Evolutionary conservation across 2,329 filamentous ascomycete genomes (phyloP).

Genomic region (Aurifilum marmelostoma): DNA sequence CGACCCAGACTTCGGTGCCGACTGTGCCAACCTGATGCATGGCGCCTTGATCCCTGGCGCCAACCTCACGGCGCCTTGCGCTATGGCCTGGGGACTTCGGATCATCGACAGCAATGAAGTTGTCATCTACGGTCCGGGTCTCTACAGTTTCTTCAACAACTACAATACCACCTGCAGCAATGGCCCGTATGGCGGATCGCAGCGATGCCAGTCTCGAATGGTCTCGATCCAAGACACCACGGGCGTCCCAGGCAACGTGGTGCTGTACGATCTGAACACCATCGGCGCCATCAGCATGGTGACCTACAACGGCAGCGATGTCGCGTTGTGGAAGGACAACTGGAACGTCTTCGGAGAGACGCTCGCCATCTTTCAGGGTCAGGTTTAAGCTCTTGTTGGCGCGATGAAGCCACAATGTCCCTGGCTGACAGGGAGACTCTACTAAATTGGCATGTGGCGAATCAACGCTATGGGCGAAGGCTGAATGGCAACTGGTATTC

Average conservation of each 20-base stretch:
- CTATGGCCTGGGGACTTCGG: conserved; percentile 67
- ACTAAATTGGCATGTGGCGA: neutral
- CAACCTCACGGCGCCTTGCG: conserved; percentile 45
- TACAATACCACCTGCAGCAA: conserved; percentile 55
- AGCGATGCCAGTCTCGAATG: conserved; percentile 51
- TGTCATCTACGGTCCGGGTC: conserved; percentile 62
- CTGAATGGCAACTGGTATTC: neutral
- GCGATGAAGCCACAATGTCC: neutral
- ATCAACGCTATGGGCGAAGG: neutral
- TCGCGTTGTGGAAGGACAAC: conserved; percentile 42
- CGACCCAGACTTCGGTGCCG: conserved; percentile 55
- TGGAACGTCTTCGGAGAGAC: conserved; percentile 40
- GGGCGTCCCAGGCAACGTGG: conserved; percentile 32
- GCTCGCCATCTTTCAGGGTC: conserved; percentile 32
- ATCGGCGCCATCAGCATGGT: conserved; percentile 45
- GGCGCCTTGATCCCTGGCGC: conserved; percentile 14
- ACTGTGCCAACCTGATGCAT: conserved; percentile 39
- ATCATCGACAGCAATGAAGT: conserved; percentile 59
- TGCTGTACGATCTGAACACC: conserved; percentile 47
- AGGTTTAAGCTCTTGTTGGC: conserved; percentile 6
- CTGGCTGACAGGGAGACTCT: neutral
- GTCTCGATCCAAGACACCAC: conserved; percentile 33
- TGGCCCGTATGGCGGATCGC: conserved; percentile 37
- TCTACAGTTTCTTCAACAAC: conserved; percentile 72
- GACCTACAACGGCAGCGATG: conserved; percentile 38